Conservation (phyloP, 306 rosid species). For the Elaeagnus macrophylla region DNA sequence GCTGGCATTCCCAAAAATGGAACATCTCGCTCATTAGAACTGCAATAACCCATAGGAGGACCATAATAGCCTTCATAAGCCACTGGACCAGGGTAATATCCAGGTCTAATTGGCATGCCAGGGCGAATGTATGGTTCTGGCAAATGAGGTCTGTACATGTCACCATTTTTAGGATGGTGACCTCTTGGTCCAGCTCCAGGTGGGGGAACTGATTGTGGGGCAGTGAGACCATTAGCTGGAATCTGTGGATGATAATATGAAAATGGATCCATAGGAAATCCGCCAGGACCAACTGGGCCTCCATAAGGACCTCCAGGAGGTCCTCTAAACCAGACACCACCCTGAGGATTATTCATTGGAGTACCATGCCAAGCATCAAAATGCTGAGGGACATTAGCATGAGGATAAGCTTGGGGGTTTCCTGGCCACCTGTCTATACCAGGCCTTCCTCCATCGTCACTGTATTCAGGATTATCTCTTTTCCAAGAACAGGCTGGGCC, state of each 20-base stretch:
- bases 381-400: constrained; percentile 52
- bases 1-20: constrained; percentile 67
- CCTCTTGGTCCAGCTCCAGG: constrained; percentile 69
- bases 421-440: constrained; percentile 72
- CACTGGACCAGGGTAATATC: constrained; percentile 73
- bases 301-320: constrained; percentile 78
- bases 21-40: constrained; percentile 63
- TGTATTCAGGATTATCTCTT: constrained; percentile 46
- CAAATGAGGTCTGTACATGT: constrained; percentile 74
- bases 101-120: constrained; percentile 76
- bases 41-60: constrained; percentile 68
- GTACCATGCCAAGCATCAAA: constrained; percentile 77
- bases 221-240: constrained; percentile 56
- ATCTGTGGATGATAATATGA: constrained; percentile 71
- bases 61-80: constrained; percentile 68
- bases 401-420: constrained; percentile 61
- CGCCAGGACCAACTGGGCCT: constrained; percentile 62
- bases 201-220: constrained; percentile 55
- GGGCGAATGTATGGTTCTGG: constrained; percentile 73
- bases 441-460: constrained; percentile 56
- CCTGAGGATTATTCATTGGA: constrained; percentile 68
- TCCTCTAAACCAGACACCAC: constrained; percentile 86
- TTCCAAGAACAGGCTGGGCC: constrained; percentile 46
- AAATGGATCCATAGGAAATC: constrained; percentile 79
- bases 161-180: constrained; percentile 76